These are phyloP conservation scores for Lenzites betulinus DNA, from an alignment of 768 basidiomycete genomes.

Conservation along the genomic window DNA sequence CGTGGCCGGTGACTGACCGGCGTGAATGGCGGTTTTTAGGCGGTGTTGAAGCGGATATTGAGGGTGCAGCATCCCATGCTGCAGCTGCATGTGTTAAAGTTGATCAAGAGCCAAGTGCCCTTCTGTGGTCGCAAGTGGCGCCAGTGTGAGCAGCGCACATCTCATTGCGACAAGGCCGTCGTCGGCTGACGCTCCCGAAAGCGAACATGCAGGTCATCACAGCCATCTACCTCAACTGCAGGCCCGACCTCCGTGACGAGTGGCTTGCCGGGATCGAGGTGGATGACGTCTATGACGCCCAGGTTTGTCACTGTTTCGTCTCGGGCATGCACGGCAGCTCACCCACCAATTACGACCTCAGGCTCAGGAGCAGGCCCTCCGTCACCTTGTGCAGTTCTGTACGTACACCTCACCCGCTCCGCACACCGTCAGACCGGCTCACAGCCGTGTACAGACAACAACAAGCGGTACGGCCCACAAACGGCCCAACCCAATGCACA, in stretches of 20 bases:
- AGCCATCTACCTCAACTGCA: constrained; percentile 94
- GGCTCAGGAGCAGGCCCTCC: constrained; percentile 94
- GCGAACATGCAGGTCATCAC: constrained; percentile 99
- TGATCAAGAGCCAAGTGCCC: constrained; percentile 99
- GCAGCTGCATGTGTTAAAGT: constrained; percentile 91
- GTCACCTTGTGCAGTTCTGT: constrained; percentile 96
- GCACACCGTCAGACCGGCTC: not conserved
- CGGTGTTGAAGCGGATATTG: constrained; percentile 92
- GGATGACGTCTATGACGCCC: constrained; percentile 89
- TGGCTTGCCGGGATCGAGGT: constrained; percentile 95
- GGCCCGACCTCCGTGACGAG: constrained; percentile 95
- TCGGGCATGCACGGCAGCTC: constrained; percentile 3
- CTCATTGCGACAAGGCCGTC: constrained; percentile 2
- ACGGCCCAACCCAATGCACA: constrained; percentile 60
- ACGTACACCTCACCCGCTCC: constrained; percentile 32
- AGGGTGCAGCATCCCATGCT: constrained; percentile 93
- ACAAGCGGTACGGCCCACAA: constrained; percentile 77
- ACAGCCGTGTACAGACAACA: constrained; percentile 66
- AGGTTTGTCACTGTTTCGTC: constrained; percentile 46
- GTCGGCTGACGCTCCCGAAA: constrained; percentile 34
- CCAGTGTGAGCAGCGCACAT: constrained; percentile 62
- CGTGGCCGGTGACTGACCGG: not conserved
- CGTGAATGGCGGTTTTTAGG: constrained; percentile 47
- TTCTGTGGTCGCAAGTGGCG: constrained; percentile 98
- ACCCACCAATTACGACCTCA: constrained; percentile 33